Base-by-base conservation (phyloP, 2,329 filamentous ascomycete species). In the Mariannaea elegans region DNA sequence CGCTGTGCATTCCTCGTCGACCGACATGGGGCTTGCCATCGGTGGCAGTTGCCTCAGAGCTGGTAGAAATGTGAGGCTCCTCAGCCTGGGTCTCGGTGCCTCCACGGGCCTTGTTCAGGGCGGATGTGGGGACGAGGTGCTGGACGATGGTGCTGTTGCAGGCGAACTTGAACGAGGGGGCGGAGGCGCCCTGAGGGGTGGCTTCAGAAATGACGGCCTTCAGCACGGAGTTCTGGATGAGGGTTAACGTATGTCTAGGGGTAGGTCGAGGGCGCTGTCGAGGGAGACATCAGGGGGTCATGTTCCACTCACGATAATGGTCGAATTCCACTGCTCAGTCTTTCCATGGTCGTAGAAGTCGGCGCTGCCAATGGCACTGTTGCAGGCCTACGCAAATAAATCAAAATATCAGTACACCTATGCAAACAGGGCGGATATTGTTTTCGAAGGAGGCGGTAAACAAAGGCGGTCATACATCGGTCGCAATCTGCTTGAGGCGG, bases 71-170 rank as follows among this genome's bases (percentile, higher is more conserved):
- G 66, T 80, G 80, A n/a, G 84, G 81, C 68, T 84, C 78, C 62
- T 82, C 81, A 44, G 76, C 72, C 62, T 79, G 77, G 63, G 75
- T 75, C 71, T 83, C 78, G 68, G 78, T 81, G 63, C 85, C 81
- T 57, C 76, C 75, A 66, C 82, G 81, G 62, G 86, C 75, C 78
- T 87, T 87, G 79, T 87, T 89, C 49, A 88, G 80, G 56, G 86
- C 81, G 27, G 87, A 85, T 12, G 87, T 89, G 54, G 90, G 86
- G 18, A 90, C 87, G 31, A 94, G 83, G 81, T 98, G 94, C 82
- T 99, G 94, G 69, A 98, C 96, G 74, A 98, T 97, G 67, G 94
- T 98, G 82, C 92, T 96, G 84, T 97, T 98, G 80, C 97, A 93
- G 69, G 93, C 92, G 80, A 94, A 98, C 80, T 98, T 98, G 87